These are phyloP conservation scores for Colletotrichum sp. DNA, from an alignment of 2,329 filamentous ascomycete genomes.

Conservation along the genomic window DNA sequence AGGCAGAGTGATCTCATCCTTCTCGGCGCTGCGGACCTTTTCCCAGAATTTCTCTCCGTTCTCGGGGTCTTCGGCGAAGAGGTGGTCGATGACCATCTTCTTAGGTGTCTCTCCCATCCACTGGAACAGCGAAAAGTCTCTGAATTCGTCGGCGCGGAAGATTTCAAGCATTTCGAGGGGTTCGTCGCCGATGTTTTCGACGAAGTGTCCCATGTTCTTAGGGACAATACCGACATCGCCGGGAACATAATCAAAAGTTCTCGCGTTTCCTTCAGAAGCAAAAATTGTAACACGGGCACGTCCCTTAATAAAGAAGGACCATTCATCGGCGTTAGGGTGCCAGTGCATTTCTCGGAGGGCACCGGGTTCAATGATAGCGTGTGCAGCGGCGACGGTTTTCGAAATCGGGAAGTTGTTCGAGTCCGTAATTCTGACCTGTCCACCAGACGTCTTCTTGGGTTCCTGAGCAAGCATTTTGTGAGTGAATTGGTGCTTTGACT, in stretches of 20 bases:
- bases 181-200: conserved; percentile 80
- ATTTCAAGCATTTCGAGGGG: conserved; percentile 79
- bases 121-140: conserved; percentile 77
- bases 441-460: conserved; percentile 70
- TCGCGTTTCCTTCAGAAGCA: conserved; percentile 68
- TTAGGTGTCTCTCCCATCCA: conserved; percentile 77
- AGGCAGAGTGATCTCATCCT: conserved; percentile 54
- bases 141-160: conserved; percentile 73
- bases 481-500: conserved; percentile 72
- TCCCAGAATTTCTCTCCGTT: conserved; percentile 67
- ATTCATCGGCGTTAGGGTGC: conserved; percentile 81
- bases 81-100: conserved; percentile 68
- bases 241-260: conserved; percentile 77
- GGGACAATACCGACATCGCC: conserved; percentile 82
- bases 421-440: conserved; percentile 75
- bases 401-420: conserved; percentile 77
- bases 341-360: conserved; percentile 83
- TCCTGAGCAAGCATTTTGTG: conserved; percentile 75
- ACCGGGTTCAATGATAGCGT: conserved; percentile 73
- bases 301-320: conserved; percentile 79
- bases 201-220: conserved; percentile 79
- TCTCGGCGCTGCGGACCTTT: conserved; percentile 65
- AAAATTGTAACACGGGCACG: conserved; percentile 78
- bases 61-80: conserved; percentile 68
- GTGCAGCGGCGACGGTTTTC: conserved; percentile 73